Evolutionary conservation across 352 stramenopile genomes (phyloP).

Genomic region (Globisporangium lucens): DNA sequence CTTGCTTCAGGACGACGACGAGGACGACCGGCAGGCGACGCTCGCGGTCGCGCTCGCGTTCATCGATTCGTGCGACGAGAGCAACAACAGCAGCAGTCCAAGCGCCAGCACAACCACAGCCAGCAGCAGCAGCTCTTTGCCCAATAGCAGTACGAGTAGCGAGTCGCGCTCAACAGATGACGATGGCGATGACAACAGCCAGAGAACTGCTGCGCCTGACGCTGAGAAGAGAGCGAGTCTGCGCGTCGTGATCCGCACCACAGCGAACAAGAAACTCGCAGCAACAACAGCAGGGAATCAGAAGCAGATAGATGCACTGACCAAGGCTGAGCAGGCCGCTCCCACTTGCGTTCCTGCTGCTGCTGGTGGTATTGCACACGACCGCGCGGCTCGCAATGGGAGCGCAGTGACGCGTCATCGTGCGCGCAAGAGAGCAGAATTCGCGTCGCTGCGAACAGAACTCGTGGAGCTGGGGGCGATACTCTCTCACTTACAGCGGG

Average conservation of each 20-base stretch:
- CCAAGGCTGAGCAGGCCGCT: background rate
- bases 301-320: background rate
- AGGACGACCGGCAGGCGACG: slow-evolving; percentile 4
- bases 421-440: slow-evolving; percentile 5
- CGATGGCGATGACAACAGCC: background rate
- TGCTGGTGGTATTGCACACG: background rate
- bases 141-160: background rate
- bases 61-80: slow-evolving; percentile 23
- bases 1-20: slow-evolving; percentile 2
- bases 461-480: background rate
- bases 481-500: slow-evolving; percentile 5
- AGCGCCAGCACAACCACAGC: background rate
- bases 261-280: slow-evolving; percentile 3
- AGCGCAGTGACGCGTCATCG: slow-evolving; percentile 7
- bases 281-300: background rate
- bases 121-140: background rate
- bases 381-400: background rate
- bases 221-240: slow-evolving; percentile 1
- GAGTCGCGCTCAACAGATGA: background rate
- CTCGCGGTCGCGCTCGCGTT: slow-evolving; percentile 13
- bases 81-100: background rate
- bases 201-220: background rate
- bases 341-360: background rate
- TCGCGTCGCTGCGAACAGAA: background rate
- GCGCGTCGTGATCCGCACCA: slow-evolving; percentile 11